These are phyloP conservation scores for Hansenula lynferdii DNA, from an alignment of 1,139 yeast species.

Conservation along the genomic window DNA sequence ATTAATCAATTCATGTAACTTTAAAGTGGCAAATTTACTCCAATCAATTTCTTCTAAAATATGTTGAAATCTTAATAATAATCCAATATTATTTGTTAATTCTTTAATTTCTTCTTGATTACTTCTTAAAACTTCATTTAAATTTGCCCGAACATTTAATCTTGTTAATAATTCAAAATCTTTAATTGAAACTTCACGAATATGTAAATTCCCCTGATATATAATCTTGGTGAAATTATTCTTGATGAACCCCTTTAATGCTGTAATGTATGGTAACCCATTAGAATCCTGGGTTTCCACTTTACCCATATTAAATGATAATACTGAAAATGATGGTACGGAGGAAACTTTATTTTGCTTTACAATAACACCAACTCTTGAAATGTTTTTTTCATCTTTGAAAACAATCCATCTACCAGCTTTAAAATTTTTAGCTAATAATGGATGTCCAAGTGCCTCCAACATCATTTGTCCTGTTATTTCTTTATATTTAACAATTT, in stretches of 20 bases:
- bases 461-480: slow-evolving; percentile 40
- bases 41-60: slow-evolving; percentile 44
- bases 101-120: slow-evolving; percentile 37
- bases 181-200: slow-evolving; percentile 38
- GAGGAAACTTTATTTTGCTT: slow-evolving; percentile 30
- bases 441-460: slow-evolving; percentile 43
- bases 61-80: slow-evolving; percentile 37
- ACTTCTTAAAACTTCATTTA: slow-evolving; percentile 41
- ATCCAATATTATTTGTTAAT: slow-evolving; percentile 37
- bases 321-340: slow-evolving; percentile 29
- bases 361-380: slow-evolving; percentile 52
- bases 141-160: slow-evolving; percentile 36
- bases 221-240: slow-evolving; percentile 28
- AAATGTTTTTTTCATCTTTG: slow-evolving; percentile 38
- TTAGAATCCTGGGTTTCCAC: slow-evolving; percentile 25
- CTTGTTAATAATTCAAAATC: slow-evolving; percentile 48
- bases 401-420: slow-evolving; percentile 61
- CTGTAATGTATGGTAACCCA: slow-evolving; percentile 52
- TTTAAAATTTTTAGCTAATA: slow-evolving; percentile 41
- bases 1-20: slow-evolving; percentile 45
- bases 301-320: slow-evolving; percentile 43
- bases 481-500: slow-evolving; percentile 39
- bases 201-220: slow-evolving; percentile 32
- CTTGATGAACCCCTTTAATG: slow-evolving; percentile 26
- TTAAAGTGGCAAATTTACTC: slow-evolving; percentile 40